Evolutionary conservation across 2,329 filamentous ascomycete genomes (phyloP).

Genomic region (Phialophora macrospora): DNA sequence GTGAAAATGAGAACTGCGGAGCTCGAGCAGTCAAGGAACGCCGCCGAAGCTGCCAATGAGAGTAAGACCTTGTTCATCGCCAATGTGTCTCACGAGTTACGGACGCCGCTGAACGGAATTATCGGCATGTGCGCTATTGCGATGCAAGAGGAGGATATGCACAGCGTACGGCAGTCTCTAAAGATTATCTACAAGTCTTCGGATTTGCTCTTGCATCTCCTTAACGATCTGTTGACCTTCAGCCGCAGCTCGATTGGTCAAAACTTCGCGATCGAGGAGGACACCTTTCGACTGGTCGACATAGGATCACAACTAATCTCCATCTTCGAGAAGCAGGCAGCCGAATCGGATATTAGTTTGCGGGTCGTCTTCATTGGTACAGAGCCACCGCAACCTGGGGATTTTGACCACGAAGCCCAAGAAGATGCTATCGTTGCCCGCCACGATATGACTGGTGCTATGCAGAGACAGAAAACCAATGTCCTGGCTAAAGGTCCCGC

Average conservation of each 20-base stretch:
- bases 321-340: constrained; percentile 87
- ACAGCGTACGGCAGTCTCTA: constrained; percentile 77
- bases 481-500: constrained; percentile 65
- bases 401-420: constrained; percentile 37
- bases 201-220: constrained; percentile 78
- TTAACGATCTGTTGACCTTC: constrained; percentile 87
- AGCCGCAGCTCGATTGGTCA: constrained; percentile 93
- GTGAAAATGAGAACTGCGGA: constrained; percentile 80
- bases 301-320: constrained; percentile 78
- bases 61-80: constrained; percentile 97
- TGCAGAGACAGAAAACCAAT: constrained; percentile 39
- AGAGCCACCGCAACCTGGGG: constrained; percentile 41
- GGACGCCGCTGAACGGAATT: constrained; percentile 93
- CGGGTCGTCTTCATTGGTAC: constrained; percentile 69
- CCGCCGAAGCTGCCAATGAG: constrained; percentile 87
- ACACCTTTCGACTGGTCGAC: constrained; percentile 79
- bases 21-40: constrained; percentile 84
- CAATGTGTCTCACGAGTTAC: constrained; percentile 84
- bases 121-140: constrained; percentile 91
- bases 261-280: constrained; percentile 77
- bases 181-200: constrained; percentile 86
- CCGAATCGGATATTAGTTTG: constrained; percentile 75
- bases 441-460: constrained; percentile 18
- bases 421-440: constrained; percentile 52
- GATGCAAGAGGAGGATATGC: constrained; percentile 83